Evolutionary conservation across 2,329 filamentous ascomycete species (phyloP).

Genomic region (Ophiocordyceps camponoti-floridani): DNA sequence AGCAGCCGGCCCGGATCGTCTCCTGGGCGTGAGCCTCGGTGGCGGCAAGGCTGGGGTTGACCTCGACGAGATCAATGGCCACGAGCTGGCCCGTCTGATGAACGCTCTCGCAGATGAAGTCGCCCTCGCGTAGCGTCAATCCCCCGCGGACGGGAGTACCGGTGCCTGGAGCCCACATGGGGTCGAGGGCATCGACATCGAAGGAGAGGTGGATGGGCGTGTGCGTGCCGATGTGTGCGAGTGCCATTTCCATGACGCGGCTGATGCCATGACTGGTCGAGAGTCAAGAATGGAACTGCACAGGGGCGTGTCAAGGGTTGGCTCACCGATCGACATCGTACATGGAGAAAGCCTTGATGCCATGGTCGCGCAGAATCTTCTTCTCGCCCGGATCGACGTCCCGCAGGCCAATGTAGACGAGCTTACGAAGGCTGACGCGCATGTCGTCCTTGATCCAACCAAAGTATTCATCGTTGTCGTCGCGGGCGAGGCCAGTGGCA

Average conservation of each 20-base stretch:
- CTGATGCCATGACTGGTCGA: constrained; percentile 66
- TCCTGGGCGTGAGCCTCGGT: constrained; percentile 54
- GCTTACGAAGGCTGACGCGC: constrained; percentile 53
- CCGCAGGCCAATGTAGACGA: constrained; percentile 91
- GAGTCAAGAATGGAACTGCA: background rate
- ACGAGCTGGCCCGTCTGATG: constrained; percentile 64
- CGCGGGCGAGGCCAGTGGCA: constrained; percentile 65
- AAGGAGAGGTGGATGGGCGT: constrained; percentile 96
- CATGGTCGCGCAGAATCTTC: constrained; percentile 70
- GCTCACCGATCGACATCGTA: constrained; percentile 81
- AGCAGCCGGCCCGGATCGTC: constrained; percentile 81
- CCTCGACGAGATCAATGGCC: constrained; percentile 68
- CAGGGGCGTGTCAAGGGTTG: too few species aligned
- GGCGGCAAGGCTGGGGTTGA: constrained; percentile 54
- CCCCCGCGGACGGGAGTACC: constrained; percentile 90
- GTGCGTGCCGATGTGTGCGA: constrained; percentile 84
- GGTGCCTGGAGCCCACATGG: constrained; percentile 89
- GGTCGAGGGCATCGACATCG: constrained; percentile 91
- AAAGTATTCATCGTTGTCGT: constrained; percentile 63
- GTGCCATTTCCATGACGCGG: constrained; percentile 93
- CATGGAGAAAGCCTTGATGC: constrained; percentile 96
- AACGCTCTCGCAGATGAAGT: constrained; percentile 85
- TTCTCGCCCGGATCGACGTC: constrained; percentile 94
- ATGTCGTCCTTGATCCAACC: constrained; percentile 73
- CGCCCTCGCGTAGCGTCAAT: constrained; percentile 82